A percentile compares a stretch with the other conserved stretches of the same genome.
Evolutionary conservation across 495 filamentous ascomycete species (phyloP).

Genomic region (Parathielavia hyrcaniae): DNA sequence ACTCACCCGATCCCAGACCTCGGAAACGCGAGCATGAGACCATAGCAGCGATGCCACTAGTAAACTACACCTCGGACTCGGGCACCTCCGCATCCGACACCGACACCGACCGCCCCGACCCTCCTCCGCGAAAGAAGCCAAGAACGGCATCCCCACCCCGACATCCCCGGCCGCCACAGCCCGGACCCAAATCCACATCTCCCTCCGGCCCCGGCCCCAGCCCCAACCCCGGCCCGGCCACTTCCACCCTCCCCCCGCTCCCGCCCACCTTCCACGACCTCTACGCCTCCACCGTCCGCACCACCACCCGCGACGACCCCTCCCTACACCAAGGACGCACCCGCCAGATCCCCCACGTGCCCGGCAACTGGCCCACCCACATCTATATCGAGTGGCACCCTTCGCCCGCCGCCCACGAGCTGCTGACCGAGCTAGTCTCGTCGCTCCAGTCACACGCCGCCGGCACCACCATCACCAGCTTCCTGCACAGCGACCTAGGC

Average conservation of each 20-base stretch:
- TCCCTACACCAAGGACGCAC: constrained; percentile 76
- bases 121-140: constrained; percentile 15
- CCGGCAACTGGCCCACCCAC: constrained; percentile 89
- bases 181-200: no score
- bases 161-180: no score
- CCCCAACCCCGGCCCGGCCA: constrained; percentile 14
- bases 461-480: constrained; percentile 43
- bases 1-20: neutral
- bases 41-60: constrained; percentile 49
- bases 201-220: constrained; percentile 1
- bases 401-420: constrained; percentile 46
- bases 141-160: constrained; percentile 4
- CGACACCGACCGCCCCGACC: constrained; percentile 14
- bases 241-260: constrained; percentile 61
- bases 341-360: constrained; percentile 72
- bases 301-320: constrained; percentile 74
- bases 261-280: constrained; percentile 79
- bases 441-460: constrained; percentile 25
- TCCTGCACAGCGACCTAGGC: constrained; percentile 69
- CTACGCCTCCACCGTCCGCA: constrained; percentile 71
- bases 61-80: constrained; percentile 65
- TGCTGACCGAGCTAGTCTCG: constrained; percentile 50
- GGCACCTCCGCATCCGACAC: constrained; percentile 24
- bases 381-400: constrained; percentile 91
- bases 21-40: no score